Evolutionary conservation across 2,329 filamentous ascomycete species (phyloP), one percentile per base, ranked within the genome.

Genomic region (Aspergillus versicolor): DNA sequence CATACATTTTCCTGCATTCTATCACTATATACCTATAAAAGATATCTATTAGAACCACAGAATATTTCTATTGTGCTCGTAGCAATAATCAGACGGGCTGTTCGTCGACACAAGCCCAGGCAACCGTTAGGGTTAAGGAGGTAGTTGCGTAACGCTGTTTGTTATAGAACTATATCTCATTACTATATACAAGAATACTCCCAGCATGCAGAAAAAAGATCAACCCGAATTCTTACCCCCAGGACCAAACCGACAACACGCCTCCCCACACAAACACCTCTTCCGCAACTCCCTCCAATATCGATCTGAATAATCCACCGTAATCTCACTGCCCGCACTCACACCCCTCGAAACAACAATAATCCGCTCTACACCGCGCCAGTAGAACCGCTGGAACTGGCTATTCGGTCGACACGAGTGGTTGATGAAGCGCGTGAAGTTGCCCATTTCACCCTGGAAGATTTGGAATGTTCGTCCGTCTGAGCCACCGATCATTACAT

Each of bases 341-440:
- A 85, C 77, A 1, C 82, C 82, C 57, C 82, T 81, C 51, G 79
- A 82, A 5, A 85, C 82, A 4, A 85, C 71, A 19, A 85, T 72
- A 12, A 84, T 79, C 12, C 81, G 73, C 67, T 85, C 81, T 4
- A 76, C 78, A 21, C 82, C 80, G 17, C 82, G 63, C 82, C 83
- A 85, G n/a, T 76, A 75, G 64, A 85, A 85, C 9, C 77, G 75
- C 61, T 84, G 78, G 45, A 82, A 84, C 63, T 84, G 82, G 52
- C 79, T 78, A 60, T 85, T 85, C 2, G 82, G 79, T 15, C 79
- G 77, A 66, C 82, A 85, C 44, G 81, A 84, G 63, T 85, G 79
- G 44, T 85, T 85, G 41, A 84, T 79, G 62, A 86, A 85, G 1
- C 82, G 74, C 2, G 82, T 85, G 61, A 81, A 84, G 63, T 85